Base-by-base conservation (phyloP, 495 filamentous ascomycete species). In the Aspergillus ellipticus region DNA sequence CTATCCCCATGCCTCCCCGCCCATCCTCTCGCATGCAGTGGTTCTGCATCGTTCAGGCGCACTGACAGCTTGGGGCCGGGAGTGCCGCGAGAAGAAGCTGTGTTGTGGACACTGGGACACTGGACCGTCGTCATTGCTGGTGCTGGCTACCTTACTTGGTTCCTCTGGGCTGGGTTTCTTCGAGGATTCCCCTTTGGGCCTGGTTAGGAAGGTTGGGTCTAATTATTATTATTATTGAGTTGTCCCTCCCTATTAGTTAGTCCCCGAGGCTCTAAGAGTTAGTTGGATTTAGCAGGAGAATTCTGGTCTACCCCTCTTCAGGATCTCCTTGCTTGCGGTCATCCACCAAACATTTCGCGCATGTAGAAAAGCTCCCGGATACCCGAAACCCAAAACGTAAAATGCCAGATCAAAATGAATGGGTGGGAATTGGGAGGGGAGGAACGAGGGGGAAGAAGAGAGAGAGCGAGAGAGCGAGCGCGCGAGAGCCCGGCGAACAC, bases 41-140 rank as follows among this genome's bases (percentile, higher is more conserved):
- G 19, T 26, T 42, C 58, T 60, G 58, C 53, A 41, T 39, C 53
- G 11, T 49, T 48, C 48, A 46, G 58, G 46, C 54, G 58, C 58
- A 56, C 53, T 61, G 58, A 61, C 54, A 49, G 42, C 52, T 56
- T 33, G 43, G 16, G 37, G 24, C 51, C 17, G 45, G 45, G 29
- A 49, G 49, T 55, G 33, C 55, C 49, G 54, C 50, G 13, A 42
- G 50, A 49, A 24, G 42, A 28, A 17, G 33, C 46, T 20, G 43
- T 22, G 6, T 28, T 16, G 22, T 41, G 19, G 13, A 13, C 3
- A 50, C 28, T n/a, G n/a, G n/a, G n/a, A n/a, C n/a, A n/a, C n/a
- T n/a, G n/a, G n/a, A n/a, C n/a, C n/a, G n/a, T 16, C 13, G 33
- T 51, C 33, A 37, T n/a, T 51, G 26, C 19, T 26, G 19, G 6